Percentiles rank a stretch among this genome's conserved stretches.
Evolutionary conservation across 371 early-diverging fungal species (phyloP).

Genomic region (Rhizopus delemar): DNA sequence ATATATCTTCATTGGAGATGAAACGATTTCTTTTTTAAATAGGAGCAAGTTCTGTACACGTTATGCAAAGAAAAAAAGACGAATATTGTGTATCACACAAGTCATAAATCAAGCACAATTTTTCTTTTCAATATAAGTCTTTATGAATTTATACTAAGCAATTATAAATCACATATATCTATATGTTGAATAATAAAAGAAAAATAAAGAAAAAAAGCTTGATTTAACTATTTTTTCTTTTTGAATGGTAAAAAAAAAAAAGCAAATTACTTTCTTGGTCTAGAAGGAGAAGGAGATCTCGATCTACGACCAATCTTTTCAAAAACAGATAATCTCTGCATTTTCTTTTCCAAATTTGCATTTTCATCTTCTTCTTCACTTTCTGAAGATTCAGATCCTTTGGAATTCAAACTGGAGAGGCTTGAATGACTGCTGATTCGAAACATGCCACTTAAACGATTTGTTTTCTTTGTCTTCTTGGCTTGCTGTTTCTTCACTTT

Average conservation of each 20-base stretch:
- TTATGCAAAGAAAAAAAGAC: too few species aligned
- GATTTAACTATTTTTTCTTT: background rate
- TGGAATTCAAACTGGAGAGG: conserved; percentile 24
- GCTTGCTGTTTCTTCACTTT: conserved; percentile 44
- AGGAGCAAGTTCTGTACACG: too few species aligned
- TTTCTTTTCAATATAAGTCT: too few species aligned
- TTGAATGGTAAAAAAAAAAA: background rate
- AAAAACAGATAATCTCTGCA: conserved; percentile 36
- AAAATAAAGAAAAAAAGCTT: too few species aligned
- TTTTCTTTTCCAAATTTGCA: conserved; percentile 28
- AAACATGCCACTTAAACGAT: conserved; percentile 48
- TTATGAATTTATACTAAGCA: too few species aligned
- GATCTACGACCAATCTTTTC: conserved; percentile 40
- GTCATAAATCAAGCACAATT: too few species aligned
- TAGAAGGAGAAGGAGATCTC: conserved; percentile 40
- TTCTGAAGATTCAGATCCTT: conserved; percentile 28
- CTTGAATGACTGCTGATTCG: conserved; percentile 36
- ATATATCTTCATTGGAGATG: too few species aligned
- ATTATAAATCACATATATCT: too few species aligned
- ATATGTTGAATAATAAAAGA: too few species aligned
- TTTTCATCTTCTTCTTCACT: conserved; percentile 27
- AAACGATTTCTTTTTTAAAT: too few species aligned
- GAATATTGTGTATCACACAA: too few species aligned
- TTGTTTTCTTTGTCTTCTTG: conserved; percentile 42
- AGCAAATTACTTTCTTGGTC: conserved; percentile 15